Evolutionary conservation across 2,329 filamentous ascomycete genomes (phyloP).

Genomic region (Cercospora berteroae): DNA sequence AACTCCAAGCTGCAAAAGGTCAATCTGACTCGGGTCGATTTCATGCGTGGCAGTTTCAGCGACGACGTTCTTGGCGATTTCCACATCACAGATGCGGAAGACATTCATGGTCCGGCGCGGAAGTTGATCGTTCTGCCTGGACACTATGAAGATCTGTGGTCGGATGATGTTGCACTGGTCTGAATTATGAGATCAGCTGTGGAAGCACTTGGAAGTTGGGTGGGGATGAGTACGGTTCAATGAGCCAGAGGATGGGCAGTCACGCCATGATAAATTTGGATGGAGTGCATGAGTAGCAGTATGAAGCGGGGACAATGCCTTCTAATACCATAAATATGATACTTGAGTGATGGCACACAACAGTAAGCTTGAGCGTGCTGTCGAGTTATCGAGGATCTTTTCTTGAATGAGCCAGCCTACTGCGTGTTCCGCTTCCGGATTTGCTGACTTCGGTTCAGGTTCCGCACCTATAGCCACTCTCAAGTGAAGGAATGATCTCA

Average conservation of each 20-base stretch:
- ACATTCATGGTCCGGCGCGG: background rate
- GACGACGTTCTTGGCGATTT: background rate
- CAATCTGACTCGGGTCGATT: background rate
- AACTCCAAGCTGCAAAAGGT: background rate
- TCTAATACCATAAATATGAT: background rate
- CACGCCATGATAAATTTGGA: background rate
- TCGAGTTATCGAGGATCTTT: background rate
- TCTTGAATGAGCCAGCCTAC: background rate
- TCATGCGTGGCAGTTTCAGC: background rate
- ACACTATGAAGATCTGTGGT: background rate
- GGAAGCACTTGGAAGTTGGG: background rate
- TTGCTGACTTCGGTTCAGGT: background rate
- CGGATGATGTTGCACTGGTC: background rate
- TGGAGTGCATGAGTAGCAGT: background rate
- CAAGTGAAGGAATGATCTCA: background rate
- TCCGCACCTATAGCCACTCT: background rate
- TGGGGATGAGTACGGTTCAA: background rate
- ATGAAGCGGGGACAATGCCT: background rate
- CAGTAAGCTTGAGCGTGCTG: background rate
- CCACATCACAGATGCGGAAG: background rate
- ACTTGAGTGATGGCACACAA: background rate
- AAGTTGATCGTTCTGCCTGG: background rate
- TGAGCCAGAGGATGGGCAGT: background rate
- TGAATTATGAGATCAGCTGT: background rate
- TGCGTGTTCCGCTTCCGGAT: background rate